phyloP scores from a whole-genome alignment of 225 moss, liverwort and hornwort genomes.

The Bryum argenteum region DNA sequence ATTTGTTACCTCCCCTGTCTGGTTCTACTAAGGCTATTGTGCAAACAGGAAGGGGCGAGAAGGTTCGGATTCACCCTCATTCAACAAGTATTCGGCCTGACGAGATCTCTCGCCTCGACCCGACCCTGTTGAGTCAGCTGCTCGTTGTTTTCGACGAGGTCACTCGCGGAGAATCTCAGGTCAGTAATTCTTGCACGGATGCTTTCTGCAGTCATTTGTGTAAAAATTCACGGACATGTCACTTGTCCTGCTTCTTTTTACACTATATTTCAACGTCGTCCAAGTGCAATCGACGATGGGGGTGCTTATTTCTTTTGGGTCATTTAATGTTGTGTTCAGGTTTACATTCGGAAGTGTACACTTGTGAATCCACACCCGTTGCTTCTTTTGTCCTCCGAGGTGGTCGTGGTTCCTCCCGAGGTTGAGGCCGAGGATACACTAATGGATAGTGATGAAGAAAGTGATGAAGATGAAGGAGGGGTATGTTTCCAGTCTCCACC shows the following conservation, averaged over 20 bases:
- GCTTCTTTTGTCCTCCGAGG: constrained; percentile 83
- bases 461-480: constrained; percentile 66
- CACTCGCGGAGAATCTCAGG: constrained; percentile 92
- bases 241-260: background rate
- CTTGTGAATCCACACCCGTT: constrained; percentile 86
- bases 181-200: constrained; percentile 15
- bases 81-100: constrained; percentile 77
- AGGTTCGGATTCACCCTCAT: constrained; percentile 95
- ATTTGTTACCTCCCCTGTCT: constrained; percentile 67
- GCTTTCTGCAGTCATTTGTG: background rate
- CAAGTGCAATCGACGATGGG: constrained; percentile 9
- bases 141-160: constrained; percentile 91
- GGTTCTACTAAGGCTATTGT: constrained; percentile 72
- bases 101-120: constrained; percentile 48
- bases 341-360: constrained; percentile 89
- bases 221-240: background rate
- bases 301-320: background rate
- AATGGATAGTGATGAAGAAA: constrained; percentile 41
- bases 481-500: constrained; percentile 25
- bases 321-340: constrained; percentile 43
- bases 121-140: constrained; percentile 49
- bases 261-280: background rate
- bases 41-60: constrained; percentile 87
- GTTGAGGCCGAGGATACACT: constrained; percentile 39
- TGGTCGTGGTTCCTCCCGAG: constrained; percentile 82